These are phyloP conservation scores for Gossypium gossypioides DNA, from an alignment of 441 rosid species.

Conservation along the genomic window DNA sequence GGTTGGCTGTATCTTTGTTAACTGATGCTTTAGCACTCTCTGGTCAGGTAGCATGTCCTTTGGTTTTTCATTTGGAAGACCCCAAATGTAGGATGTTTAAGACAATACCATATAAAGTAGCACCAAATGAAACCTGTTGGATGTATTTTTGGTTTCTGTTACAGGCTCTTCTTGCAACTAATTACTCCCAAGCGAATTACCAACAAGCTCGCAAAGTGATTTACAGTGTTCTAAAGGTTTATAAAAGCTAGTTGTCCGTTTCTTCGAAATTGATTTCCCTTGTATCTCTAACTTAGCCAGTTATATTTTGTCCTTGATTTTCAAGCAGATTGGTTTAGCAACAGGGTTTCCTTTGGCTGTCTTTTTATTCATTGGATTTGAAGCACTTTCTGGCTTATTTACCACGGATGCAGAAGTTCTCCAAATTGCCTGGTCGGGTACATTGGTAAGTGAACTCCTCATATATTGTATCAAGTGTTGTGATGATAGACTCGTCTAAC, in stretches of 20 bases:
- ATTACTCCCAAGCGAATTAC: conserved; percentile 21
- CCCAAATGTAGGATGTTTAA: background rate
- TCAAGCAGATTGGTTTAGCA: conserved; percentile 60
- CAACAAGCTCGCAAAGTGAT: conserved; percentile 54
- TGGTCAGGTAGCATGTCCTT: conserved; percentile 53
- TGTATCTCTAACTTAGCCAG: conserved; percentile 2
- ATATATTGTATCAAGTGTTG: background rate
- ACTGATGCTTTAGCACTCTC: conserved; percentile 93
- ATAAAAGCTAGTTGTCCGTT: conserved; percentile 1
- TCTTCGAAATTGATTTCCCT: background rate
- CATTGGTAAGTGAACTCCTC: background rate
- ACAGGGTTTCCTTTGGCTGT: conserved; percentile 68
- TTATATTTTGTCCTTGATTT: conserved; percentile 12
- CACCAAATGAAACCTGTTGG: background rate
- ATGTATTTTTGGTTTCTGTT: background rate
- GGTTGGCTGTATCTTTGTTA: conserved; percentile 87
- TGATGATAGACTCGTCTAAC: conserved; percentile 12
- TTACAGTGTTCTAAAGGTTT: conserved; percentile 57
- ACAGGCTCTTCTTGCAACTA: conserved; percentile 80
- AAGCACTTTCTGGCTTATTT: conserved; percentile 63
- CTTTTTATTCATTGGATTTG: conserved; percentile 57
- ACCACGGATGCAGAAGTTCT: conserved; percentile 72
- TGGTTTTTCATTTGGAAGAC: background rate
- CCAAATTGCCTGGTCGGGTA: conserved; percentile 63
- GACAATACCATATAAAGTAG: background rate